phyloP scores from a whole-genome alignment of 139 green algal species.

The Pleodorina starrii region DNA sequence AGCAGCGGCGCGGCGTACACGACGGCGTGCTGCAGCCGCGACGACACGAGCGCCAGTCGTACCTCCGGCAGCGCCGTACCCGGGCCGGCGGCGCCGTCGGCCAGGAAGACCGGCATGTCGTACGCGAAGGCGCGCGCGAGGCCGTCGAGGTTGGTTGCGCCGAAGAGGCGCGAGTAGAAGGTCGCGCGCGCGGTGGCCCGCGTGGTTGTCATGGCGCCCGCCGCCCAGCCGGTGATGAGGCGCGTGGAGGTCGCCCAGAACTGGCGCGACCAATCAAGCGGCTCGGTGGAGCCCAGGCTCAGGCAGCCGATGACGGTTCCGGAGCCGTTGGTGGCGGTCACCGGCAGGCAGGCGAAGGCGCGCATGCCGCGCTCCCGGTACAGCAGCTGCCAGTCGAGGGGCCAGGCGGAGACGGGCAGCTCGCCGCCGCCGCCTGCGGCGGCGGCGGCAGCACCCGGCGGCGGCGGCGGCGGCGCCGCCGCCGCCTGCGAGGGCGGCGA shows the following conservation, averaged over 20 bases:
- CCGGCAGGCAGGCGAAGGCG: slow-evolving; percentile 36
- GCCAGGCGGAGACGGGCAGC: slow-evolving; percentile 7
- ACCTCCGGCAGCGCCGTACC: slow-evolving; percentile 52
- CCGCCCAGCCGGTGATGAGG: slow-evolving; percentile 60
- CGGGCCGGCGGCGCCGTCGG: slow-evolving; percentile 35
- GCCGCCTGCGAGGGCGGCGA: too few relatives aligned
- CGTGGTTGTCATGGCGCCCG: slow-evolving; percentile 54
- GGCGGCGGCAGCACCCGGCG: not conserved
- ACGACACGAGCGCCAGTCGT: slow-evolving; percentile 60
- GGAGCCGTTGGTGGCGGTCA: slow-evolving; percentile 44
- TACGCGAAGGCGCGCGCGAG: slow-evolving; percentile 53
- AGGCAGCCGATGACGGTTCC: slow-evolving; percentile 54
- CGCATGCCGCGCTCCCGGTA: slow-evolving; percentile 42
- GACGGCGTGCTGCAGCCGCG: slow-evolving; percentile 35
- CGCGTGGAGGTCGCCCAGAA: slow-evolving; percentile 52
- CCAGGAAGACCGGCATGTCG: slow-evolving; percentile 52
- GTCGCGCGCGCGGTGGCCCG: slow-evolving; percentile 41
- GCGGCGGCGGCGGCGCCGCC: not conserved
- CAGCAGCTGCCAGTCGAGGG: slow-evolving; percentile 42
- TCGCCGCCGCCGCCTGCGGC: not conserved
- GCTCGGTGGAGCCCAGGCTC: slow-evolving; percentile 33
- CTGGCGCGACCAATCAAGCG: slow-evolving; percentile 49
- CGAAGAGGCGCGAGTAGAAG: slow-evolving; percentile 55
- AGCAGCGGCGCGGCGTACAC: slow-evolving; percentile 53
- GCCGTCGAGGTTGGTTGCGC: slow-evolving; percentile 26